Evolutionary conservation across 2,329 filamentous ascomycete species (phyloP).

Genomic region (Neonectria coccinea): DNA sequence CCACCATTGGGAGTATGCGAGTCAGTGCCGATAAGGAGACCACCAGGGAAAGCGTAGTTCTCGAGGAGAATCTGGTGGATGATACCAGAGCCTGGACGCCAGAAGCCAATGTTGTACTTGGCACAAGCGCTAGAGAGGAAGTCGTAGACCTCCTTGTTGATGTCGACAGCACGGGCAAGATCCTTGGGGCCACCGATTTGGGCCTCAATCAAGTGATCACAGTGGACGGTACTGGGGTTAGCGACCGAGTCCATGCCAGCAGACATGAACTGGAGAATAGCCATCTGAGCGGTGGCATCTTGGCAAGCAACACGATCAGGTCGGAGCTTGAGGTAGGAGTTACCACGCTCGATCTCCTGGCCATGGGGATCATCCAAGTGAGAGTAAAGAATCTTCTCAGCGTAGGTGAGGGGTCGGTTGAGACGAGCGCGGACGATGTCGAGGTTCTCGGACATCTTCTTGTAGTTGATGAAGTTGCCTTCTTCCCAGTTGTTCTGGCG

Average conservation of each 20-base stretch:
- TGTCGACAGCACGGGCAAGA: conserved; percentile 87
- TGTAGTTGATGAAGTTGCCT: conserved; percentile 98
- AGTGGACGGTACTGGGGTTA: conserved; percentile 96
- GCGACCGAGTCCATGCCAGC: conserved; percentile 96
- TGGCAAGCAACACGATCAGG: conserved; percentile 99
- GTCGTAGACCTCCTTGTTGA: conserved; percentile 99
- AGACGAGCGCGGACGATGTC: conserved; percentile 88
- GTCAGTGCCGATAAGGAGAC: conserved; percentile 96
- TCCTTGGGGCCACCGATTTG: conserved; percentile 94
- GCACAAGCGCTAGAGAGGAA: conserved; percentile 94
- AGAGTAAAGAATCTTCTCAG: conserved; percentile 99
- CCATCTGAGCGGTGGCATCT: conserved; percentile 99
- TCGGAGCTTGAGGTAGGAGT: conserved; percentile 95
- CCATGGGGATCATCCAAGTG: conserved; percentile 96
- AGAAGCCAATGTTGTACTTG: conserved; percentile 99
- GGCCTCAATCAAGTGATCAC: conserved; percentile 99
- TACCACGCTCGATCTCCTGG: conserved; percentile 95
- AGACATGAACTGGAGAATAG: conserved; percentile 99
- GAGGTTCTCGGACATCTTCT: conserved; percentile 99
- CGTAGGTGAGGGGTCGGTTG: conserved; percentile 92
- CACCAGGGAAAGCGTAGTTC: conserved; percentile 99
- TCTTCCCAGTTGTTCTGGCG: conserved; percentile 98
- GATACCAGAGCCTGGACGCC: conserved; percentile 98
- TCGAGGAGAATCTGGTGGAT: conserved; percentile 99
- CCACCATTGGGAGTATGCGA: conserved; percentile 98